Evolutionary conservation across 495 filamentous ascomycete species (phyloP), one percentile per base, ranked within the genome.

Genomic region (Hyaloscypha finlandica): DNA sequence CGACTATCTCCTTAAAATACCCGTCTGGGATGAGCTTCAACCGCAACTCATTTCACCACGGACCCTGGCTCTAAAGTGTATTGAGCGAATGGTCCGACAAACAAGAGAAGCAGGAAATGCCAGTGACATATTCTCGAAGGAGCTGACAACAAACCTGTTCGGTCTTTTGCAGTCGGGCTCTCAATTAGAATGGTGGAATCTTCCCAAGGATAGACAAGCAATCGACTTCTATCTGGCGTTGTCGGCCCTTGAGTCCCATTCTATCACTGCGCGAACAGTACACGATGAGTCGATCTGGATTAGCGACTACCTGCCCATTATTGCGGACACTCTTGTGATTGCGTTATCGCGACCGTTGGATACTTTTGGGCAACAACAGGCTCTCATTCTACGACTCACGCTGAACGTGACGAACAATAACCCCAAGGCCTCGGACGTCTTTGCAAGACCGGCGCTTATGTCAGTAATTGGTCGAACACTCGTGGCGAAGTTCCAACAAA

Each of bases 381-480:
- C 60, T 4, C 60, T 72, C 8, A 68, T 85, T 59, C 80, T 96
- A 57, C 88, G 92, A 63, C 86, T 98, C 31, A 85, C 89, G 55
- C 81, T 97, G 70, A 97, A 97, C 77, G 79, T 94, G 19, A 95
- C 93, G 19, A 97, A 97, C 78, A 92, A 91, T 70, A 91, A 90
- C 64, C 73, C 84, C 2, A 78, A 79, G 16, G 85, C 91, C 35
- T 92, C 90, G 61, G 82, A 87, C 31, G 71, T 81, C 31, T 90
- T 97, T 73, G 84, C 88, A 9, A 83, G 79, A 12, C 76, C 82
- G 16, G 75, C 68, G 39, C 69, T 75, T 11, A 75, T 71, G 72
- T 61, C 67, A 69, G 75, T 68, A 33, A 66, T 73, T 51, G 70
- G 71, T 31, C 68, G 70, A 53, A 68, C 78, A 48, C 73, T 78